These are phyloP conservation scores for Penicillium dipodomyicola DNA, from an alignment of 495 filamentous ascomycete species.

Conservation along the genomic window DNA sequence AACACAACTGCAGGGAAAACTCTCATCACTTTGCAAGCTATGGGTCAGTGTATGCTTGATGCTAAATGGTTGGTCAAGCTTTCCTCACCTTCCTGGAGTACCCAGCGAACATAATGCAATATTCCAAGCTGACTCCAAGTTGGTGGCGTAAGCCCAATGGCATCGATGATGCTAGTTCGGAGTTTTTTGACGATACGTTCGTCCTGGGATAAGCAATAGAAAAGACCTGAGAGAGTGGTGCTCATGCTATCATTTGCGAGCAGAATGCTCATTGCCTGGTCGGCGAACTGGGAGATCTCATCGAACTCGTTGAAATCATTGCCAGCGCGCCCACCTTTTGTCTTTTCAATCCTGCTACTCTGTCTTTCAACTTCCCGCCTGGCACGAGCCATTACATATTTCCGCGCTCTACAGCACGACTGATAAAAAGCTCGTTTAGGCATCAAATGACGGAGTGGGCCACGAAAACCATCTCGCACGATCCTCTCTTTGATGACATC, in stretches of 20 bases:
- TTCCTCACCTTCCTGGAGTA: constrained; percentile 17
- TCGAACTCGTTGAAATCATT: background rate
- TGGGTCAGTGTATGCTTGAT: background rate
- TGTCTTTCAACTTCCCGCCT: background rate
- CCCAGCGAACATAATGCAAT: constrained; percentile 20
- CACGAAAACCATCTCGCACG: background rate
- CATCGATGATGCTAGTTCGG: constrained; percentile 14
- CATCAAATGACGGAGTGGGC: background rate
- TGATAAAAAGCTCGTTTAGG: background rate
- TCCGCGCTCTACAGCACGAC: background rate
- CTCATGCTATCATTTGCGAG: constrained; percentile 22
- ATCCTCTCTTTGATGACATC: background rate
- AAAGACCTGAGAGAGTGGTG: constrained; percentile 17
- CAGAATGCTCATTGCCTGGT: constrained; percentile 18
- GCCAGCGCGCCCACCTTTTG: no score
- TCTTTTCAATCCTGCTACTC: background rate
- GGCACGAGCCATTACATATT: background rate
- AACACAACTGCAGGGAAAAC: background rate
- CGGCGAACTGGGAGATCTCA: background rate
- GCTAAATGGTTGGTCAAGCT: background rate
- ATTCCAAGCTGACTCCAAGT: constrained; percentile 17
- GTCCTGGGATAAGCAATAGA: constrained; percentile 16
- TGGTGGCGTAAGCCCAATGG: constrained; percentile 13
- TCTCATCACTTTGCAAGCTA: background rate
- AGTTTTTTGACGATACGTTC: constrained; percentile 15